Evolutionary conservation across 2,329 filamentous ascomycete genomes (phyloP), one percentile per base, ranked within the genome.

Genomic region (Daldinia sp.): DNA sequence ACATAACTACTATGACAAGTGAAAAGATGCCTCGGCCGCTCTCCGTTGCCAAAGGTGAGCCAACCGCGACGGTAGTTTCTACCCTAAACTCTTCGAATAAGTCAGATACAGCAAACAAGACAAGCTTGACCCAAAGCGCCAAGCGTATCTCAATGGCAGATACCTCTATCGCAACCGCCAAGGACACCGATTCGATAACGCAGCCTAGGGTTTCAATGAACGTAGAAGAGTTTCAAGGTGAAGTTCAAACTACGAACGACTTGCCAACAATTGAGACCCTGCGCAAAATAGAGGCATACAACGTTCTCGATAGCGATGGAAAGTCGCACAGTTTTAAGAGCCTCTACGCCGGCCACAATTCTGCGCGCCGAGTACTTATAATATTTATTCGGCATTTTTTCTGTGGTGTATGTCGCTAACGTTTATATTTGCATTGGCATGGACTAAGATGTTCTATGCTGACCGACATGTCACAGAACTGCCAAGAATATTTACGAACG

Each of bases 351-450:
- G 85, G 85, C 3, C 79, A 75, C 47, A 84, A 84, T 55, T 80
- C 81, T 2, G 79, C 83, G 10, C 78, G 82, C 15, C 80, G 87
- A 2, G 85, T 91, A 25, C 80, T 94, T 29, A 77, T 93, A 39
- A 86, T 93, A 68, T 93, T 94, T 73, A 83, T 94, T 59, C 84
- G 91, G 43, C 90, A 93, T 77, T 94, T 93, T 77, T 93, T 91
- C 81, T 93, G 91, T 73, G 90, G 90, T 32, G 90, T 92, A 82
- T 76, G 89, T 82, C 39, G 11, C 41, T 43, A 19, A 37, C 32
- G 29, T 1, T 34, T 41, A n/a, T 10, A 35, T 61, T 25, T 32
- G 10, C 25, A 23, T 2, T 9, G n/a, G 23, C 25, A 53, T 21
- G 5, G 27, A 29, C 15, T n/a, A n/a, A 23, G 9, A 25, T 35